Conservation (phyloP, 2,329 filamentous ascomycete species). For the Alternaria sp. region DNA sequence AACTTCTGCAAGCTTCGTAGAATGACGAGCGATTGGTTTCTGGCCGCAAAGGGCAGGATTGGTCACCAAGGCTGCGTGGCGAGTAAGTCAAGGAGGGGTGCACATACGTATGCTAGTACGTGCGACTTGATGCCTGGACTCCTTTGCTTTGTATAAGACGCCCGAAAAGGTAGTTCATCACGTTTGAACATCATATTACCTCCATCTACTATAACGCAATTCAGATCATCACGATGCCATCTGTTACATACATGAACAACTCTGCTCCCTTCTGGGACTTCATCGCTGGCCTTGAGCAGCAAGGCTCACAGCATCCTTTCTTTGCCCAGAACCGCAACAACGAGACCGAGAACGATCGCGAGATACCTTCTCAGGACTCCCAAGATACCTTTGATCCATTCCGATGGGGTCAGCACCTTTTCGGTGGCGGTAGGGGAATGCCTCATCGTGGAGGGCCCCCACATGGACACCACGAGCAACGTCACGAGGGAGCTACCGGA, state of each 20-base stretch:
- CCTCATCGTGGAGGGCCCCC: slow-evolving; percentile 45
- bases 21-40: slow-evolving; percentile 32
- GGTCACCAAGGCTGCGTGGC: slow-evolving; percentile 34
- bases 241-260: slow-evolving; percentile 62
- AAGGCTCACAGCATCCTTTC: slow-evolving; percentile 57
- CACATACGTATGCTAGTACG: slow-evolving; percentile 43
- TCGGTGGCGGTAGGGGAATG: slow-evolving; percentile 36
- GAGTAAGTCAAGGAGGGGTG: slow-evolving; percentile 23
- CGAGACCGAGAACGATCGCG: slow-evolving; percentile 35
- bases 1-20: slow-evolving; percentile 30
- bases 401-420: slow-evolving; percentile 48
- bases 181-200: slow-evolving; percentile 20
- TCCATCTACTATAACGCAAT: slow-evolving; percentile 15
- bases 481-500: slow-evolving; percentile 25
- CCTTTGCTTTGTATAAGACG: slow-evolving; percentile 36
- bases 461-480: slow-evolving; percentile 33
- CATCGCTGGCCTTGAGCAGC: slow-evolving; percentile 60
- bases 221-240: slow-evolving; percentile 56
- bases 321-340: slow-evolving; percentile 51
- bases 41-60: slow-evolving; percentile 9
- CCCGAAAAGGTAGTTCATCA: slow-evolving; percentile 21
- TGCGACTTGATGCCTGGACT: slow-evolving; percentile 42
- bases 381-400: slow-evolving; percentile 41
- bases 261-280: slow-evolving; percentile 66
- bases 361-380: slow-evolving; percentile 27